Conservation (phyloP, 345 rosid genomes). For the Eucalyptus coolabah region DNA sequence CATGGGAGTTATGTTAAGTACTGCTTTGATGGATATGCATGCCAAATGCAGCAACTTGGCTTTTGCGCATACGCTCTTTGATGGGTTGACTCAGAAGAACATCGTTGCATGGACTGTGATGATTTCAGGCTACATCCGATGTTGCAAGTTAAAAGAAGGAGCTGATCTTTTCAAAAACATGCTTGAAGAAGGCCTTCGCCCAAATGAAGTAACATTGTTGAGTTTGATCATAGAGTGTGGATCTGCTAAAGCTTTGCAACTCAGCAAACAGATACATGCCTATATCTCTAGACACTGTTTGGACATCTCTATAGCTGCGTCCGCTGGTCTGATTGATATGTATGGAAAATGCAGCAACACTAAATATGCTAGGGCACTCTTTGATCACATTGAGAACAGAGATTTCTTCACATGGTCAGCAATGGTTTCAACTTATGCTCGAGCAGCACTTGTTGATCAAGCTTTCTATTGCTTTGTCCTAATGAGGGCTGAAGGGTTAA, state of each 20-base stretch:
- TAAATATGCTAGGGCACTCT: conserved; percentile 15
- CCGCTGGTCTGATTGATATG: conserved; percentile 32
- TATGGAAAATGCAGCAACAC: conserved; percentile 33
- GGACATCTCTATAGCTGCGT: conserved; percentile 1
- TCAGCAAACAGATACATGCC: conserved; percentile 31
- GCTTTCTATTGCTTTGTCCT: conserved; percentile 17
- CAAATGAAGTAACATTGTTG: conserved; percentile 27
- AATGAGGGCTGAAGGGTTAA: conserved; percentile 11
- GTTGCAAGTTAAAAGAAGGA: conserved; percentile 5
- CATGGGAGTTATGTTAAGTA: conserved; percentile 6
- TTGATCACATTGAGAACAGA: conserved; percentile 14
- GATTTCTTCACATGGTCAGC: conserved; percentile 18
- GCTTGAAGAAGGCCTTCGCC: conserved; percentile 13
- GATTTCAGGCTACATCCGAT: conserved; percentile 30
- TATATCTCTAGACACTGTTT: conserved; percentile 14
- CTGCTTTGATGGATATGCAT: conserved; percentile 46
- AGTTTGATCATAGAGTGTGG: conserved; percentile 29
- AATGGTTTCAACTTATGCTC: conserved; percentile 27
- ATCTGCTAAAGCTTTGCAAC: conserved; percentile 4
- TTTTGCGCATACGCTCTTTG: conserved; percentile 15
- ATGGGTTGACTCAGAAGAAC: conserved; percentile 11
- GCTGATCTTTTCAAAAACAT: conserved; percentile 16
- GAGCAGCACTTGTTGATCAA: not conserved
- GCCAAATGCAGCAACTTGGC: conserved; percentile 20
- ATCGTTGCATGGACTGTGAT: conserved; percentile 40